Evolutionary conservation across 176 grass and related monocot species (phyloP).

Genomic region (Oryza australiensis): DNA sequence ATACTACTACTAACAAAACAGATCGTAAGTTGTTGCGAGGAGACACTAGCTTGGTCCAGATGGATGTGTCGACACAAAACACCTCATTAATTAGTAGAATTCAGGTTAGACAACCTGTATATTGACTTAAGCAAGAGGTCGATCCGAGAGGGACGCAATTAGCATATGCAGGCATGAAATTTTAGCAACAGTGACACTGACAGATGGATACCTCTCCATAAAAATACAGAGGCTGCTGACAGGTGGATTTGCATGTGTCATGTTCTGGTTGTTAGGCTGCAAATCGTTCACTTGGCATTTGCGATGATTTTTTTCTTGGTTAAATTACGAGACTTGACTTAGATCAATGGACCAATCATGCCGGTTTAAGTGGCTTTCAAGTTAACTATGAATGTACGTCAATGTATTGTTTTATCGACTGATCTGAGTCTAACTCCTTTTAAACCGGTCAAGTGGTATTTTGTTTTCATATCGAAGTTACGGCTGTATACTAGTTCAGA

Average conservation of each 20-base stretch:
- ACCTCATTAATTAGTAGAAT: background rate
- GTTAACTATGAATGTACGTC: background rate
- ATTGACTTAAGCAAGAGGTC: constrained; percentile 13
- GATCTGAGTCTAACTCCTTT: background rate
- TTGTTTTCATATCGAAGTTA: background rate
- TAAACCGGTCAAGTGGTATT: background rate
- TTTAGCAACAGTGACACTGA: constrained; percentile 4
- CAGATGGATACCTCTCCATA: background rate
- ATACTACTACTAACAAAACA: too few relatives aligned
- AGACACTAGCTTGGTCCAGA: background rate
- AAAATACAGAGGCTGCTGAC: background rate
- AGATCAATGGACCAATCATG: constrained; percentile 13
- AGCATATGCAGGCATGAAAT: background rate
- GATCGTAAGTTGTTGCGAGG: background rate
- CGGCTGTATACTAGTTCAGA: background rate
- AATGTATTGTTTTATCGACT: background rate
- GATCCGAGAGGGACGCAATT: constrained; percentile 6
- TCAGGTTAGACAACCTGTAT: constrained; percentile 1
- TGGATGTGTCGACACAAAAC: background rate
- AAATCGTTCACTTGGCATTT: constrained; percentile 14
- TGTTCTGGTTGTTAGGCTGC: constrained; percentile 14
- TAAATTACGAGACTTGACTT: constrained; percentile 17
- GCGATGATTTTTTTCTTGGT: constrained; percentile 15
- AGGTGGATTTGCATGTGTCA: background rate
- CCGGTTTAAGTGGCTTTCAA: background rate